These are phyloP conservation scores for Penicillium soppii DNA, from an alignment of 495 filamentous ascomycete genomes.

Conservation along the genomic window DNA sequence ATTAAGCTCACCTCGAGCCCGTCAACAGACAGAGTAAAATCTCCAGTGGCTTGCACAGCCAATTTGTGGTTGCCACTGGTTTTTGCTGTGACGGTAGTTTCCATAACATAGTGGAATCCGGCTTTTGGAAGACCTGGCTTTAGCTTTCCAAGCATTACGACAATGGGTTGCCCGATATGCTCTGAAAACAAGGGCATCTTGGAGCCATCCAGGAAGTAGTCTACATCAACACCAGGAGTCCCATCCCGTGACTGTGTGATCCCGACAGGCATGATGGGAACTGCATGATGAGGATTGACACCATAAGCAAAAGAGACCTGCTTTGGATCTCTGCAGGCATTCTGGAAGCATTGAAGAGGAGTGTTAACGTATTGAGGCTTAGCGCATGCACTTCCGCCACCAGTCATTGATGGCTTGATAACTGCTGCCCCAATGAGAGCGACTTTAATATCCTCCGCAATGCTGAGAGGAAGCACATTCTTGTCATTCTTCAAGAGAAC, in stretches of 20 bases:
- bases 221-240: not conserved
- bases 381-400: slow-evolving; percentile 2
- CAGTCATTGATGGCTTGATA: not conserved
- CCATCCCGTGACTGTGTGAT: not conserved
- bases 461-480: not conserved
- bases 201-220: not conserved
- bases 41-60: slow-evolving; percentile 4
- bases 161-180: not conserved
- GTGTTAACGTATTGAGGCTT: slow-evolving; percentile 1
- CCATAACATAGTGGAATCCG: slow-evolving; percentile 2
- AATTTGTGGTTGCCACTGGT: not conserved
- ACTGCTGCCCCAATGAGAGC: not conserved
- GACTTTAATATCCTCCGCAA: not conserved
- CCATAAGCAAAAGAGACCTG: slow-evolving; percentile 3
- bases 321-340: not conserved
- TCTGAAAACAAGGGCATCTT: not conserved
- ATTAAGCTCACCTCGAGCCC: not conserved
- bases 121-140: not conserved
- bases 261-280: not conserved
- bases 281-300: not conserved
- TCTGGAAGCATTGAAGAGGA: not conserved
- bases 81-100: not conserved
- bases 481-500: not conserved
- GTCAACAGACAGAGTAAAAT: slow-evolving; percentile 2
- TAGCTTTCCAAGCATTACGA: slow-evolving; percentile 2